Evolutionary conservation across 2,329 filamentous ascomycete genomes (phyloP).

Genomic region (Dactylonectria estremocensis): DNA sequence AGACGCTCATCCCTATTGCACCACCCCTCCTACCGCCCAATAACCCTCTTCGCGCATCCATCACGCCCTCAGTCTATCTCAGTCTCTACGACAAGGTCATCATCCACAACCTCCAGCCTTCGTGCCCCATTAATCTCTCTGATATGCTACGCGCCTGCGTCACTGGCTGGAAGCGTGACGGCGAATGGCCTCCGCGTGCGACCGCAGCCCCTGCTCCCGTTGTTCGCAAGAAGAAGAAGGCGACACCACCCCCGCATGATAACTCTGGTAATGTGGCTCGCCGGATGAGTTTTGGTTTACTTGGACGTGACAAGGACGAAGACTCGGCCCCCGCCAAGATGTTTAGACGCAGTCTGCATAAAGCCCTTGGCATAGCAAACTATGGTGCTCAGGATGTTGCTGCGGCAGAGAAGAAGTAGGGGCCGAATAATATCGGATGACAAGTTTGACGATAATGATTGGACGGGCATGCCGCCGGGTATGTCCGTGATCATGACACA

Average conservation of each 20-base stretch:
- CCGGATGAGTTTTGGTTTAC: conserved; percentile 64
- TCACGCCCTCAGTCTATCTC: conserved; percentile 80
- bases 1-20: conserved; percentile 79
- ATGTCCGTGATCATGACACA: conserved; percentile 22
- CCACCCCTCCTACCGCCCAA: conserved; percentile 79
- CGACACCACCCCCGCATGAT: conserved; percentile 31
- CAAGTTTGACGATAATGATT: conserved; percentile 24
- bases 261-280: conserved; percentile 52
- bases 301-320: conserved; percentile 59
- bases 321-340: conserved; percentile 54
- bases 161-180: conserved; percentile 91
- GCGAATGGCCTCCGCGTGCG: conserved; percentile 84
- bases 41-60: conserved; percentile 84
- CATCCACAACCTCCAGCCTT: conserved; percentile 82
- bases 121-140: conserved; percentile 88
- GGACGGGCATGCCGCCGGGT: background rate
- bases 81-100: conserved; percentile 94
- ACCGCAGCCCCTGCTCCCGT: conserved; percentile 57
- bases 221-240: conserved; percentile 56
- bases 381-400: conserved; percentile 36
- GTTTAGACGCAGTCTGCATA: conserved; percentile 63
- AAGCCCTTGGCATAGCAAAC: conserved; percentile 60
- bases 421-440: background rate
- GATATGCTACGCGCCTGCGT: conserved; percentile 88
- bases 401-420: conserved; percentile 36